phyloP scores from a whole-genome alignment of 352 stramenopile species.

The Pythium rhizo-oryzae region DNA sequence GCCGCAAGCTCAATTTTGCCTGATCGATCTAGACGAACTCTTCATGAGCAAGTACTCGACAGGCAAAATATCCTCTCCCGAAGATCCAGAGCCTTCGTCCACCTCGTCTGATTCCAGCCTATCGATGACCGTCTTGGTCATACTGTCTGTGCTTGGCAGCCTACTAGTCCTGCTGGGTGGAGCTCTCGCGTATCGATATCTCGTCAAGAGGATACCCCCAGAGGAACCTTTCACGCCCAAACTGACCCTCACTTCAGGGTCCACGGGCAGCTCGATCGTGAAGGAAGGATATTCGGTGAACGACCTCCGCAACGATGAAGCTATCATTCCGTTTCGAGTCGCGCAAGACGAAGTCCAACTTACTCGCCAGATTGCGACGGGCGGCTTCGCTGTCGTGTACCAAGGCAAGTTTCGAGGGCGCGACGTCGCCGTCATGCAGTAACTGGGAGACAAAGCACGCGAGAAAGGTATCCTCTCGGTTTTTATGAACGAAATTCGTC shows the following conservation, averaged over 20 bases:
- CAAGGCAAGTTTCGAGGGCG: constrained; percentile 12
- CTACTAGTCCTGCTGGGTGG: background rate
- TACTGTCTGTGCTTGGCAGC: background rate
- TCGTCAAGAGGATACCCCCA: background rate
- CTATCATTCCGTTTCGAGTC: constrained; percentile 18
- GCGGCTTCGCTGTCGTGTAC: constrained; percentile 25
- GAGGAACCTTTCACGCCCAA: background rate
- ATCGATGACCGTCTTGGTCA: background rate
- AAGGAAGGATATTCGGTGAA: constrained; percentile 20
- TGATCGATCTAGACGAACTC: background rate
- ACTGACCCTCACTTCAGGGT: background rate
- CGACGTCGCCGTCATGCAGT: constrained; percentile 22
- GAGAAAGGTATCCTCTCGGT: constrained; percentile 24
- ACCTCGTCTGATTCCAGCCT: background rate
- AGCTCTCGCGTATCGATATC: background rate
- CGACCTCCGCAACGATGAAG: constrained; percentile 30
- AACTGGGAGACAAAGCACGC: constrained; percentile 24
- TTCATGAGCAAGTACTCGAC: background rate
- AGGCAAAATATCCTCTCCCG: background rate
- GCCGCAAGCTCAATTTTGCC: too few species aligned
- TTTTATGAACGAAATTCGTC: constrained; percentile 39
- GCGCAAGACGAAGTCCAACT: constrained; percentile 14
- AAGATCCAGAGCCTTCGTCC: background rate
- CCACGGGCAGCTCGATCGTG: background rate
- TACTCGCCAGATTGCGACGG: constrained; percentile 15